These are phyloP conservation scores for Aurantiochytrium sp. DNA, from an alignment of 108 stramenopile species.

Conservation along the genomic window DNA sequence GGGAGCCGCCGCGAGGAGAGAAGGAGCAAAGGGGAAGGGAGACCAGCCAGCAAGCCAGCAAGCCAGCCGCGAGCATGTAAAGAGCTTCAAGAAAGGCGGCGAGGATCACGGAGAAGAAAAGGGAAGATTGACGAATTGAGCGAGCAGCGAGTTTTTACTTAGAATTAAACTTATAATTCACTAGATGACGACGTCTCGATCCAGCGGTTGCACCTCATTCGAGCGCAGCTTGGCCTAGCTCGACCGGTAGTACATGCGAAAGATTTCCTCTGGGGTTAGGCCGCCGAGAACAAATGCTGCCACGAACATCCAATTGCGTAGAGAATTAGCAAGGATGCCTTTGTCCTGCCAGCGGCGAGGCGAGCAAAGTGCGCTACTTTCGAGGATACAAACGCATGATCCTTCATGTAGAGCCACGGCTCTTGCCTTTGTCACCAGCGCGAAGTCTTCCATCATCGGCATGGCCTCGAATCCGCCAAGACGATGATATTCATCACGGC, in stretches of 20 bases:
- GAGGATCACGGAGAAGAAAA: too few species aligned
- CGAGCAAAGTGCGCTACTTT: not conserved
- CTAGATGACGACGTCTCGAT: not conserved
- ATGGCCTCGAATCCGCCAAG: not conserved
- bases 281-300: not conserved
- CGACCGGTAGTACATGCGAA: not conserved
- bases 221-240: not conserved
- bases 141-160: too few species aligned
- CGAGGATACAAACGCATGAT: not conserved
- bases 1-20: too few species aligned
- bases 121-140: too few species aligned
- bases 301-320: not conserved
- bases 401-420: not conserved
- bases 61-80: too few species aligned
- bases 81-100: too few species aligned
- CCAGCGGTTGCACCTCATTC: not conserved
- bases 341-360: not conserved
- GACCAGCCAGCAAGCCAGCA: too few species aligned
- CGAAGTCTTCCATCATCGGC: slow-evolving; percentile 13
- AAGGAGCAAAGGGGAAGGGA: too few species aligned
- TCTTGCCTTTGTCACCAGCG: not conserved
- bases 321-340: not conserved
- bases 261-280: not conserved
- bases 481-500: not conserved
- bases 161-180: too few species aligned